A percentile compares a stretch with the other conserved stretches of the same genome.
phyloP scores from a whole-genome alignment of 2,329 filamentous ascomycete genomes.

The Ambrosiella cleistominuta region DNA sequence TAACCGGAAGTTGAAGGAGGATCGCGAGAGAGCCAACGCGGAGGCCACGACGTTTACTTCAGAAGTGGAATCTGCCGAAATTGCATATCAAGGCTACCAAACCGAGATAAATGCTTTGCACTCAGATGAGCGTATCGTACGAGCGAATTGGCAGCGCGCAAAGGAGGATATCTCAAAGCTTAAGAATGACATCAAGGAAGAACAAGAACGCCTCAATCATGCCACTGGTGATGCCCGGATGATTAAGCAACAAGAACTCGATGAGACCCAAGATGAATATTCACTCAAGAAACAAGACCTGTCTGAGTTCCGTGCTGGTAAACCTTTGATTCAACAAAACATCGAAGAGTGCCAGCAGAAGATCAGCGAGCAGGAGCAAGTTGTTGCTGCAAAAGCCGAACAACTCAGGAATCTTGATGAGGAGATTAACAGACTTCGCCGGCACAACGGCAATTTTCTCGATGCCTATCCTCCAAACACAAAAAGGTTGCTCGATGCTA shows the following conservation, averaged over 20 bases:
- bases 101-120: conserved; percentile 43
- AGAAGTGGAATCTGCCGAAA: conserved; percentile 24
- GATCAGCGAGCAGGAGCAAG: conserved; percentile 17
- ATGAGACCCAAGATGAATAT: conserved; percentile 1
- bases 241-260: conserved; percentile 39
- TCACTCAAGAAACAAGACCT: neutral
- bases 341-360: conserved; percentile 13
- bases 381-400: conserved; percentile 5
- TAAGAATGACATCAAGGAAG: conserved; percentile 28
- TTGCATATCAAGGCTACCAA: conserved; percentile 27
- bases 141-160: conserved; percentile 33
- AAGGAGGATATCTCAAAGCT: conserved; percentile 28
- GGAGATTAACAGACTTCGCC: conserved; percentile 12
- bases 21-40: conserved; percentile 16
- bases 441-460: conserved; percentile 36
- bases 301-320: neutral
- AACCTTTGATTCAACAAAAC: conserved; percentile 2
- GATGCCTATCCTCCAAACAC: conserved; percentile 49
- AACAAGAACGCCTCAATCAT: conserved; percentile 44
- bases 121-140: neutral
- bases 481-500: conserved; percentile 44
- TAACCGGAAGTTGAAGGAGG: conserved; percentile 16
- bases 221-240: conserved; percentile 53
- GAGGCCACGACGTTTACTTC: neutral
- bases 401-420: conserved; percentile 18